Conservation (phyloP, 768 basidiomycete genomes). For the Mycena rebaudengoi region DNA sequence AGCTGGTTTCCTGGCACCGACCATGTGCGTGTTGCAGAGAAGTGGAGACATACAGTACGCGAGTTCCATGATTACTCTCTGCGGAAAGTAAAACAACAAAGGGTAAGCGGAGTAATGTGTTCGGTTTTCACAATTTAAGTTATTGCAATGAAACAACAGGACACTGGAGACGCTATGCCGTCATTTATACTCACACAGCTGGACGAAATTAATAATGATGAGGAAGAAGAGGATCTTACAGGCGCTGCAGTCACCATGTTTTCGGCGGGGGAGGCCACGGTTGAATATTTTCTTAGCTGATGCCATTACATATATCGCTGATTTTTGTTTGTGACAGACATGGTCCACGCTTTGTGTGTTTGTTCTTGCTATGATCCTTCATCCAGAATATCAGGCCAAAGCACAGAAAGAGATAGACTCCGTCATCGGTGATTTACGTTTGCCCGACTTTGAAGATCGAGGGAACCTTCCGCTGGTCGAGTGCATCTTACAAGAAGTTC, state of each 20-base stretch:
- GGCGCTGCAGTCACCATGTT: no score
- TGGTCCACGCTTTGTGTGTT: slow-evolving; percentile 23
- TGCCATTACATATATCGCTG: no score
- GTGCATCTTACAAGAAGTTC: not conserved
- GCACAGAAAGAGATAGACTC: slow-evolving; percentile 42
- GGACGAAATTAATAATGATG: no score
- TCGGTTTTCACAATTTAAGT: not conserved
- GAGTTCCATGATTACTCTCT: slow-evolving; percentile 41
- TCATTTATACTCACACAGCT: no score
- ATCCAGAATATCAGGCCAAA: slow-evolving; percentile 40
- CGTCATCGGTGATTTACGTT: slow-evolving; percentile 34
- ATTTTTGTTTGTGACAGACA: no score
- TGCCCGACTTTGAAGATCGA: slow-evolving; percentile 36
- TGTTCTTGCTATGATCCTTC: slow-evolving; percentile 39
- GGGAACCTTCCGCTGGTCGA: slow-evolving; percentile 31
- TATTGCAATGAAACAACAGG: no score
- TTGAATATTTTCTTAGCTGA: no score
- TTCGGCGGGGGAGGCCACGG: no score
- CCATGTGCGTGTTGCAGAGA: slow-evolving; percentile 29
- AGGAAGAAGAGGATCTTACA: no score
- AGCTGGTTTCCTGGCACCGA: slow-evolving; percentile 41
- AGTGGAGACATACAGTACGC: slow-evolving; percentile 20
- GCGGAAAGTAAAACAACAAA: slow-evolving; percentile 36
- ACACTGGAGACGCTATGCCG: no score
- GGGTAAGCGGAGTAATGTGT: slow-evolving; percentile 38